Percentiles rank a stretch among this genome's conserved stretches.
Conservation (phyloP, 805 yeast genomes). For the Lachancea lanzarotensis region DNA sequence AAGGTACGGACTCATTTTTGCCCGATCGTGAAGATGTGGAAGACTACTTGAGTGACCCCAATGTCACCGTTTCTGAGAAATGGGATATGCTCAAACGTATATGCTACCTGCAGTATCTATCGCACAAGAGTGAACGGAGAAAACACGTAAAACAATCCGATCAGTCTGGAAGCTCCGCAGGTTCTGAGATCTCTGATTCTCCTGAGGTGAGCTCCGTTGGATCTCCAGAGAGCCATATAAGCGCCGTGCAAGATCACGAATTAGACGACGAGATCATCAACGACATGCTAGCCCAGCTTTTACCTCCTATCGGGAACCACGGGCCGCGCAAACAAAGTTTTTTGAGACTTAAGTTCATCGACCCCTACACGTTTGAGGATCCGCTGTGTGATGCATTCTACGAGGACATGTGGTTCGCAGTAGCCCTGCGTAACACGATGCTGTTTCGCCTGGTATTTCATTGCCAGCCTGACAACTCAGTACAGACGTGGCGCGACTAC, state of each 20-base stretch:
- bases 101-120: constrained; percentile 61
- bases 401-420: constrained; percentile 78
- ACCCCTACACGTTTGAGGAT: constrained; percentile 84
- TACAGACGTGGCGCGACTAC: constrained; percentile 85
- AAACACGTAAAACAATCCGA: not conserved
- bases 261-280: constrained; percentile 28
- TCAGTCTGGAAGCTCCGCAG: not conserved
- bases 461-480: constrained; percentile 90
- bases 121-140: constrained; percentile 40
- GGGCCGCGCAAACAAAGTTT: constrained; percentile 12
- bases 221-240: constrained; percentile 13
- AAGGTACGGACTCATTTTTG: constrained; percentile 31
- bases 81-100: constrained; percentile 69
- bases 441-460: constrained; percentile 82
- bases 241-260: constrained; percentile 22
- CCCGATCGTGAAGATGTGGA: constrained; percentile 55
- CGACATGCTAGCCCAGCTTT: constrained; percentile 23
- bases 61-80: constrained; percentile 46
- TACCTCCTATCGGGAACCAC: constrained; percentile 18
- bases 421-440: constrained; percentile 76
- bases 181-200: not conserved
- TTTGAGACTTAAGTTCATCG: constrained; percentile 47
- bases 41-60: constrained; percentile 47
- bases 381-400: constrained; percentile 78
- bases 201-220: not conserved